Percentiles rank a stretch among this genome's conserved stretches.
These are phyloP conservation scores for Mycena galericulata DNA, from an alignment of 768 basidiomycete genomes.

Conservation along the genomic window DNA sequence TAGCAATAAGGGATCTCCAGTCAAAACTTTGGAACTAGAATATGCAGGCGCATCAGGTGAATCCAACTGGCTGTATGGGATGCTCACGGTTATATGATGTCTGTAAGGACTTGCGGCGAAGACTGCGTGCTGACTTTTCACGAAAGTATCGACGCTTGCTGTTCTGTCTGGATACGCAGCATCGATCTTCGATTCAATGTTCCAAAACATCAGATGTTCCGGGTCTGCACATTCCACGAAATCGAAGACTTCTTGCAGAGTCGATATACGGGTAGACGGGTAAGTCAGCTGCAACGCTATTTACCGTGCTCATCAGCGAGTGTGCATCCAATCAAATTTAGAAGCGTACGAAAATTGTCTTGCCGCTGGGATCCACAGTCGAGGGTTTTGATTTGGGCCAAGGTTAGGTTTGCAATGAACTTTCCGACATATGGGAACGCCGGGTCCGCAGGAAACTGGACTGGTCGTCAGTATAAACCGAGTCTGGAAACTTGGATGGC, in stretches of 20 bases:
- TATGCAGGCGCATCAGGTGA: neutral
- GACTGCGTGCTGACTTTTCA: conserved; percentile 67
- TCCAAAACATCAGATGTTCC: conserved; percentile 67
- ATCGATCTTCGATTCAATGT: conserved; percentile 85
- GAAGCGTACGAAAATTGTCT: conserved; percentile 63
- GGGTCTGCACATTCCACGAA: conserved; percentile 83
- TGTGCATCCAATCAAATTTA: neutral
- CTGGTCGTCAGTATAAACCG: conserved; percentile 5
- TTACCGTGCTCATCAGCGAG: neutral
- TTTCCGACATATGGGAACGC: conserved; percentile 83
- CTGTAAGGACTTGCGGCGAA: conserved; percentile 72
- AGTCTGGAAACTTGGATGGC: neutral
- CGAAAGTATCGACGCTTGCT: conserved; percentile 68
- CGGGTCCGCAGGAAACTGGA: conserved; percentile 67
- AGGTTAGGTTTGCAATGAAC: conserved; percentile 78
- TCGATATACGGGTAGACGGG: conserved; percentile 78
- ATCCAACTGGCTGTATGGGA: neutral
- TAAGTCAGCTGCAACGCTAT: conserved; percentile 74
- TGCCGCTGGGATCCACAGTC: conserved; percentile 83
- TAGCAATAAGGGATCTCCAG: conserved; percentile 79
- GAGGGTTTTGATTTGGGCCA: conserved; percentile 82
- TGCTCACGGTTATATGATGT: conserved; percentile 71
- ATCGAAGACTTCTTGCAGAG: conserved; percentile 78
- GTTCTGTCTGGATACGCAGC: conserved; percentile 65
- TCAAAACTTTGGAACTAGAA: conserved; percentile 83